Evolutionary conservation across 371 early-diverging fungal genomes (phyloP), one percentile per base, ranked within the genome.

Genomic region (Rhizopus microsporus): DNA sequence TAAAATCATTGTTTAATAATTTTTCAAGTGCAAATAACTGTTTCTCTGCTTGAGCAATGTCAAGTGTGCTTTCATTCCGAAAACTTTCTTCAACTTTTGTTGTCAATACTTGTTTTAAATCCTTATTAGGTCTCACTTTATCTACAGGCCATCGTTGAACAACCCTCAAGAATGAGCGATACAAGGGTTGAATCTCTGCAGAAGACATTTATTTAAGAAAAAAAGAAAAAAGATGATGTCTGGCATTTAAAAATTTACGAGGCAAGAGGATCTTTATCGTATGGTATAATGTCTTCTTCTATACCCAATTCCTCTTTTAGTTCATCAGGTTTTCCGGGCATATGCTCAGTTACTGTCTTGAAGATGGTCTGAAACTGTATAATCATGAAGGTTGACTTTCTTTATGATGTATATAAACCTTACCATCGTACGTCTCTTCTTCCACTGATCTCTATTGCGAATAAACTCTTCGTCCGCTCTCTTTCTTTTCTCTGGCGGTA

Each of bases 141-240:
- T 84, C 84, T 10, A 72, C 69, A 8, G 84, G 84, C 84, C 84
- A 84, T 50, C 78, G 66, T 51, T 74, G 63, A 33, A 82, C 72
- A 17, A 82, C 73, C 34, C 76, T 74, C 33, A 84, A 72, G 52
- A 78, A 84, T 0, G 77, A 68, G 29, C 84, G 74, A 59, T 84
- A 84, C 31, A 84, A 67, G 23, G 71, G 57, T 55, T 75, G 78
- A 40, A 73, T 56, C 59, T 78, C 72, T 37, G 37, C 44, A 31
- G 59, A 34, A 29, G 52, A 30, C 62, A 62, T 52, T 31, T 8
- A 47, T 8, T 39, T 50, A 43, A 54, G 13, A 44, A 43, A 54
- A 33, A 54, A 34, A 34, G 17, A 33, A 51, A 17, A 15, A 46
- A 16, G 9, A 49, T 30, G 53, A 53, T 34, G 33, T 33, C n/a